These are phyloP conservation scores for Ogataea populi-albae DNA, from an alignment of 805 yeast species.

Conservation along the genomic window DNA sequence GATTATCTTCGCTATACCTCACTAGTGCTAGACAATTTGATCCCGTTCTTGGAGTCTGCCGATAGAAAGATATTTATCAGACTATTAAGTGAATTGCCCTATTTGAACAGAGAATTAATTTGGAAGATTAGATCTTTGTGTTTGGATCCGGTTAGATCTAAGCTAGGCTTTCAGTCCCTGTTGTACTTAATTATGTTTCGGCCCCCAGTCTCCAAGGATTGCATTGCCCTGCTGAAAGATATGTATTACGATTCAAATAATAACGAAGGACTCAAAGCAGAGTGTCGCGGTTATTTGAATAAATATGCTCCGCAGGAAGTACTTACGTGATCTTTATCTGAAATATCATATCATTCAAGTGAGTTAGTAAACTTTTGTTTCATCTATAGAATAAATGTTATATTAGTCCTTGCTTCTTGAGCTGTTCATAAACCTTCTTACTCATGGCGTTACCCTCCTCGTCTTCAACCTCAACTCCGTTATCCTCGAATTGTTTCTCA, in stretches of 20 bases:
- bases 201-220: conserved; percentile 70
- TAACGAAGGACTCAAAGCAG: conserved; percentile 49
- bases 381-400: conserved; percentile 26
- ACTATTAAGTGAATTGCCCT: conserved; percentile 84
- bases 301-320: conserved; percentile 39
- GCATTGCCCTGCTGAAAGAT: conserved; percentile 48
- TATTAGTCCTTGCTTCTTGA: conserved; percentile 82
- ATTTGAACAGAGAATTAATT: conserved; percentile 59
- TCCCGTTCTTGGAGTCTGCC: conserved; percentile 78
- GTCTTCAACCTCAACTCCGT: conserved; percentile 81
- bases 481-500: conserved; percentile 43
- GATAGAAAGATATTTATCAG: conserved; percentile 83
- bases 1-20: conserved; percentile 67
- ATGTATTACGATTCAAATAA: conserved; percentile 38
- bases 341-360: background rate
- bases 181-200: conserved; percentile 84
- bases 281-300: conserved; percentile 43
- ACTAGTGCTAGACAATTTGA: conserved; percentile 68
- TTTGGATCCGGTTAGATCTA: conserved; percentile 77
- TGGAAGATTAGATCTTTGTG: conserved; percentile 68
- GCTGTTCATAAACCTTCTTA: conserved; percentile 74
- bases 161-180: conserved; percentile 78
- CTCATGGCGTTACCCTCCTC: conserved; percentile 91
- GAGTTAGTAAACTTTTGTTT: background rate
- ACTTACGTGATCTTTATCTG: background rate